A percentile compares a stretch with the other conserved stretches of the same genome.
Conservation (phyloP, 345 rosid species). For the Microthlaspi erraticum region DNA sequence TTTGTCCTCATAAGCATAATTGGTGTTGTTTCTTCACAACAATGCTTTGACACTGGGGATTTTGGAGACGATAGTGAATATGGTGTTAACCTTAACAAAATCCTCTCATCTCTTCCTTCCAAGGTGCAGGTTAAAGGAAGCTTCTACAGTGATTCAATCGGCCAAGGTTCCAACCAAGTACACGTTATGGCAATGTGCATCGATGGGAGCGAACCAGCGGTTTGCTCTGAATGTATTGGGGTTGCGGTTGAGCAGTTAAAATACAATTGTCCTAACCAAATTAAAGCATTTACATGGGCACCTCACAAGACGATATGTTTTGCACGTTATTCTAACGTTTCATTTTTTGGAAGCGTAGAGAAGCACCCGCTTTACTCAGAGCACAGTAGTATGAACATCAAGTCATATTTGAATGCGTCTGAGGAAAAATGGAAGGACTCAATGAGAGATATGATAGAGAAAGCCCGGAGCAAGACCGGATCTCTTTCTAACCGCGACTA, state of each 20-base stretch:
- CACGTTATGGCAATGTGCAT: constrained; percentile 35
- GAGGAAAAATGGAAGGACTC: no score
- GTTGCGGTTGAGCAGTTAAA: background rate
- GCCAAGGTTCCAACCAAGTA: no score
- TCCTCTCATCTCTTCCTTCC: constrained; percentile 8
- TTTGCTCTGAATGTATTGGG: constrained; percentile 22
- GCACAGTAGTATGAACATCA: background rate
- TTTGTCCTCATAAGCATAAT: background rate
- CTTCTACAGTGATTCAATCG: constrained; percentile 16
- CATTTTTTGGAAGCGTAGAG: background rate
- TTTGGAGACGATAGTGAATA: constrained; percentile 8
- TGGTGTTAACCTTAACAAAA: background rate
- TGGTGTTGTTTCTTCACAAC: background rate
- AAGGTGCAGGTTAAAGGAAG: background rate
- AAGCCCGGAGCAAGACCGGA: no score
- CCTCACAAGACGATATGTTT: constrained; percentile 16
- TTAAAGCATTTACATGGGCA: constrained; percentile 28
- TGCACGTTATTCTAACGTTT: constrained; percentile 32
- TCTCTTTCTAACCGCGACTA: no score
- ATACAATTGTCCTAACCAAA: constrained; percentile 30
- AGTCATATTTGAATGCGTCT: no score
- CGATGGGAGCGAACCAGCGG: background rate
- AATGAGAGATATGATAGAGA: no score
- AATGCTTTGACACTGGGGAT: background rate
- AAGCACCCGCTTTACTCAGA: background rate